Base-by-base conservation (phyloP, 768 basidiomycete species). In the Hygrocybe punicea region DNA sequence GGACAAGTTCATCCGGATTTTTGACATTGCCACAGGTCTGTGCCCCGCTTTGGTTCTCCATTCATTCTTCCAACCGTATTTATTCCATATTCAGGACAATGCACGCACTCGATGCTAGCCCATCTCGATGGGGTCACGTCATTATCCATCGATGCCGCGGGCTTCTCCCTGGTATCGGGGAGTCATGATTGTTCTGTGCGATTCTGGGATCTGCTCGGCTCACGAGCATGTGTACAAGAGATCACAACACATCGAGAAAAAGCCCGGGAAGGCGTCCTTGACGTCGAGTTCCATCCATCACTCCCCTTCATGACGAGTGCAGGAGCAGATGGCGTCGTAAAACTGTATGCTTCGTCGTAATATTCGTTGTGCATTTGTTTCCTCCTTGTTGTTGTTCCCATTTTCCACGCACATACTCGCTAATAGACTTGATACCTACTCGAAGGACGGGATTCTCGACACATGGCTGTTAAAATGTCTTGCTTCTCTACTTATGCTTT, bases 321-420 rank as follows among this genome's bases (percentile, higher is more conserved):
- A 17, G 96, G 96, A n/a, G 92, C 93, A 11, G 96, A 98, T 73
- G 94, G 95, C 24, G 87, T 93, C 45, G 85, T 98, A 58, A 93
- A 93, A 72, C 77, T 98, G 24, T 97, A 91, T 70, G 89, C 90
- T 59, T 89, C 89, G 65, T 92, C 89, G 74, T 91, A 79, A 78
- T 48, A 37, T 33, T 54, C 53, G 9, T 42, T 8, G 40, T 54
- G 23, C 17, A 11, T 40, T 34, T 54, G 16, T 54, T 25, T 16
- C 47, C 13, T 44, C 9, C 21, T 10, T 3, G 29, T 34, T 23
- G n/a, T 36, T n/a, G 6, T 42, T 40, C 29, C 37, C 17, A 44
- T n/a, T 55, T 39, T 29, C 46, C 14, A 14, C 21, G 24, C 40
- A 33, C 19, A 11, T 25, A 59, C 58, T 66, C 60, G 61, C 59